Conservation (phyloP, 164 flowering plant species). For the Stephania japonica region DNA sequence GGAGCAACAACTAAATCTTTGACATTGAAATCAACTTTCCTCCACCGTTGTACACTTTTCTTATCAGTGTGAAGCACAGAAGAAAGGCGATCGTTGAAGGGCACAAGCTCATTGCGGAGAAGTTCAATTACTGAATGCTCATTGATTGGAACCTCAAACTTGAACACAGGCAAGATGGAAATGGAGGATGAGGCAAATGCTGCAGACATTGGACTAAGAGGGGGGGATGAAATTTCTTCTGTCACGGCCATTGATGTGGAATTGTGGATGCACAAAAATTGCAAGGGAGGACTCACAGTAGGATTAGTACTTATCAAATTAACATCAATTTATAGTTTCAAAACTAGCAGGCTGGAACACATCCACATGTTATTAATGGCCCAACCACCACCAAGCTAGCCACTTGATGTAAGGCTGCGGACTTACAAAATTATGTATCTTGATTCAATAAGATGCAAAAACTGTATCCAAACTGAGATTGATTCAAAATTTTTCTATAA, state of each 20-base stretch:
- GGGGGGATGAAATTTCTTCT: background rate
- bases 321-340: too few species aligned
- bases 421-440: too few species aligned
- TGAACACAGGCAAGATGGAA: conserved; percentile 11
- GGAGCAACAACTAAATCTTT: conserved; percentile 16
- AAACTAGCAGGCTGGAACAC: too few species aligned
- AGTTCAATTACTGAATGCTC: background rate
- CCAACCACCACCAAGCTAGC: too few species aligned
- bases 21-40: conserved; percentile 7
- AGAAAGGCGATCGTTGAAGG: conserved; percentile 8
- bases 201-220: conserved; percentile 15
- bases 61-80: conserved; percentile 6
- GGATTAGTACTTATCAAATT: background rate
- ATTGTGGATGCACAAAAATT: too few species aligned
- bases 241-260: background rate
- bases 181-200: conserved; percentile 8
- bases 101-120: conserved; percentile 5
- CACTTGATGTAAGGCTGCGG: too few species aligned
- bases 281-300: background rate
- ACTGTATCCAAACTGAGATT: too few species aligned
- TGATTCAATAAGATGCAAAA: too few species aligned
- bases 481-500: too few species aligned
- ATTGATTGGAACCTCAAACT: conserved; percentile 9
- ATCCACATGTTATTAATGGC: too few species aligned
- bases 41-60: conserved; percentile 16